Evolutionary conservation across 805 yeast genomes (phyloP).

Genomic region (Monosporozyma siamensis): DNA sequence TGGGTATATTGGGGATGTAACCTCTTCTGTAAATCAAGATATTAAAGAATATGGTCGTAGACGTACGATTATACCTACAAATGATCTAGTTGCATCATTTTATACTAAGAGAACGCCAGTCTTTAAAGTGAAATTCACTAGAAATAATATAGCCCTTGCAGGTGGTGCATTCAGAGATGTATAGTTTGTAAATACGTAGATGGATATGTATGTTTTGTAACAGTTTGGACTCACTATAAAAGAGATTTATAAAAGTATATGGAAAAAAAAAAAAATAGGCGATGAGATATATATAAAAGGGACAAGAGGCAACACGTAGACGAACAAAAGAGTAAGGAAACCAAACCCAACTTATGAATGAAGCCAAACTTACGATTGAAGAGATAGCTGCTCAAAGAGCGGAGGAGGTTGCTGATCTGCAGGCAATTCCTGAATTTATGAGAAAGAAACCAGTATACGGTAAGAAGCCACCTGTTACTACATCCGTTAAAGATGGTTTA

Average conservation of each 20-base stretch:
- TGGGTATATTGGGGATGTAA: slow-evolving; percentile 29
- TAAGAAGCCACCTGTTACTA: too few relatives aligned
- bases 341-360: neutral
- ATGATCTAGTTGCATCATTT: slow-evolving; percentile 87
- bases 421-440: neutral
- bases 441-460: neutral
- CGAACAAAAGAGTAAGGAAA: too few relatives aligned
- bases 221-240: too few relatives aligned
- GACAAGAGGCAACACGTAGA: too few relatives aligned
- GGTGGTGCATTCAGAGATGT: slow-evolving; percentile 72
- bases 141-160: slow-evolving; percentile 83
- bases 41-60: slow-evolving; percentile 43
- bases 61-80: slow-evolving; percentile 67
- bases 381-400: neutral
- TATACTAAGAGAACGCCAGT: slow-evolving; percentile 92
- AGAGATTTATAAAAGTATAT: too few relatives aligned
- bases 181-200: neutral
- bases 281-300: too few relatives aligned
- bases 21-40: slow-evolving; percentile 30
- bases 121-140: slow-evolving; percentile 83
- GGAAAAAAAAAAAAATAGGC: too few relatives aligned
- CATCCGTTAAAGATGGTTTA: neutral
- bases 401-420: neutral
- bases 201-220: neutral
- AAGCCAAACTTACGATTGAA: neutral